Evolutionary conservation across 2,329 filamentous ascomycete genomes (phyloP).

Genomic region (Pseudogymnoascus sp.): DNA sequence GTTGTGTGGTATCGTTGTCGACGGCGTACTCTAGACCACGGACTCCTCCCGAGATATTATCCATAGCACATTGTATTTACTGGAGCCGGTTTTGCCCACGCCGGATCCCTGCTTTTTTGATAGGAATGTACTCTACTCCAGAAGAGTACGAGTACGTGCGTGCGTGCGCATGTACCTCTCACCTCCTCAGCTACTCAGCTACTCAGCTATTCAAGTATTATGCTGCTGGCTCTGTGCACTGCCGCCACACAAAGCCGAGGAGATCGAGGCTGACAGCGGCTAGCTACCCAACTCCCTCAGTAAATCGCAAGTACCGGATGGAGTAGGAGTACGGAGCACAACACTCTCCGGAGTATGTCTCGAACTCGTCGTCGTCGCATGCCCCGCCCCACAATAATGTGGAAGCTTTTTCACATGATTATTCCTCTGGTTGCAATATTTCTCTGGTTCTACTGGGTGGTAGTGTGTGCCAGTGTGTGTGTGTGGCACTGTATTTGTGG

Average conservation of each 20-base stretch:
- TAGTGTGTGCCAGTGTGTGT: background rate
- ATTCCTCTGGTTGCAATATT: background rate
- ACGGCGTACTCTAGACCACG: background rate
- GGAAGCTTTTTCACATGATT: constrained; percentile 7
- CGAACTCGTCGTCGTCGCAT: constrained; percentile 5
- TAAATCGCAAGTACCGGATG: background rate
- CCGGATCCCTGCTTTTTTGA: background rate
- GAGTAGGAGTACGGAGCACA: background rate
- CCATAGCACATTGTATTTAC: background rate
- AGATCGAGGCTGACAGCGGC: constrained; percentile 6
- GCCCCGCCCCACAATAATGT: background rate
- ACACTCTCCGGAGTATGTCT: background rate
- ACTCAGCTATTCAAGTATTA: background rate
- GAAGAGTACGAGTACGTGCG: background rate
- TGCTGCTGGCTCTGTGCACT: background rate
- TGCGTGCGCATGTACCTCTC: too few relatives aligned
- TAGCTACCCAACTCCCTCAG: background rate
- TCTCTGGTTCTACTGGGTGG: background rate
- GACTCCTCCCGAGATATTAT: background rate
- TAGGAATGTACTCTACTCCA: background rate
- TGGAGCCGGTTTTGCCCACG: constrained; percentile 3
- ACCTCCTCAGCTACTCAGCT: background rate
- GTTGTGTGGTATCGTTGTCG: background rate
- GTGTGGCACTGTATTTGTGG: background rate
- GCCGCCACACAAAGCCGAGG: constrained; percentile 1